Evolutionary conservation across 2,329 filamentous ascomycete genomes (phyloP).

Genomic region (Nemania abortiva): DNA sequence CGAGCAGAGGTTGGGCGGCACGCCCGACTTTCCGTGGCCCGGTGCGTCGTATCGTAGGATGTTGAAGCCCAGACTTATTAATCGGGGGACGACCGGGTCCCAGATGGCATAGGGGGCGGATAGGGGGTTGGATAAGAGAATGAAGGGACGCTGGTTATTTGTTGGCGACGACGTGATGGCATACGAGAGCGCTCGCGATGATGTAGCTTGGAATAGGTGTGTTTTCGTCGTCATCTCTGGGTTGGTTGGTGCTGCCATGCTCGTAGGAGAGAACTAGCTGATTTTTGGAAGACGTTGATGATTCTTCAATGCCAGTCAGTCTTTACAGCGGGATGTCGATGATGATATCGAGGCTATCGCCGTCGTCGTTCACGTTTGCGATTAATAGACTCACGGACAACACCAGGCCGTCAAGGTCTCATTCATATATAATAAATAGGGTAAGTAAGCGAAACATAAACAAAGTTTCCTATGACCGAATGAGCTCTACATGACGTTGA

Average conservation of each 20-base stretch:
- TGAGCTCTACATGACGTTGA: neutral
- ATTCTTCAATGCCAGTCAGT: neutral
- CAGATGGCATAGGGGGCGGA: constrained; percentile 54
- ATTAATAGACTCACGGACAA: neutral
- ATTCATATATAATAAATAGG: neutral
- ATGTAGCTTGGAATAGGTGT: neutral
- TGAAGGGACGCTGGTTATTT: constrained; percentile 3
- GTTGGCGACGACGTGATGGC: constrained; percentile 1
- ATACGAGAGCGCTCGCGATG: constrained; percentile 11
- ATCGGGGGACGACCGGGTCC: constrained; percentile 55
- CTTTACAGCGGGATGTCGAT: neutral
- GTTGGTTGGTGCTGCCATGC: neutral
- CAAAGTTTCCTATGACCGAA: neutral
- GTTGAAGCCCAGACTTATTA: constrained; percentile 54
- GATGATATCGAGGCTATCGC: neutral
- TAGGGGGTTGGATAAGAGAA: constrained; percentile 58
- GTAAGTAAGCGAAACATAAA: neutral
- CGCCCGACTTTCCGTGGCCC: constrained; percentile 57
- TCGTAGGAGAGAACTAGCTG: neutral
- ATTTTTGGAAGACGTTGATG: neutral
- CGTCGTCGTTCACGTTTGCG: neutral
- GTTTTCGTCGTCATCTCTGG: constrained; percentile 6
- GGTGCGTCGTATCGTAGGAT: constrained; percentile 59
- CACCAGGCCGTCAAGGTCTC: neutral
- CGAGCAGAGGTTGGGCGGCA: constrained; percentile 50